phyloP scores from a whole-genome alignment of 192 early-diverging fungal species.

The Umbelopsis isabellina region DNA sequence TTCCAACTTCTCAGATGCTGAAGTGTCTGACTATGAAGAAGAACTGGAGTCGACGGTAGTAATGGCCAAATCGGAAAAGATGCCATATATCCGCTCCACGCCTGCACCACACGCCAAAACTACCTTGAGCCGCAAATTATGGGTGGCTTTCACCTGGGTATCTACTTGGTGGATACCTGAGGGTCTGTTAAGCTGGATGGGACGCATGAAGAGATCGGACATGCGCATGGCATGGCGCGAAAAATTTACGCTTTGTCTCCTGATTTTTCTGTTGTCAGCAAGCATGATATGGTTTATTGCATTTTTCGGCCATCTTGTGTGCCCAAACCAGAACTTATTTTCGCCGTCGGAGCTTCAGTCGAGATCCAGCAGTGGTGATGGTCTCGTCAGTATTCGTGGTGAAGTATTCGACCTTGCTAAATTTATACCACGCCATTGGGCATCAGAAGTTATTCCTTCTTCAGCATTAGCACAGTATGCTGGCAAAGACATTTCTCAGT shows the following conservation, averaged over 20 bases:
- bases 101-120: constrained; percentile 22
- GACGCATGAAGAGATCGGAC: constrained; percentile 76
- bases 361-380: background rate
- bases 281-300: constrained; percentile 89
- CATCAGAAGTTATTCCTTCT: constrained; percentile 48
- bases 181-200: constrained; percentile 56
- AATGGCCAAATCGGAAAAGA: constrained; percentile 39
- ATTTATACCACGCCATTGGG: constrained; percentile 59
- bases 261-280: constrained; percentile 79
- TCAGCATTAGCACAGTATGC: constrained; percentile 40
- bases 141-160: constrained; percentile 81
- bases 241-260: constrained; percentile 87
- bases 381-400: constrained; percentile 73
- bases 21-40: constrained; percentile 42
- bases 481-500: constrained; percentile 63
- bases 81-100: constrained; percentile 44
- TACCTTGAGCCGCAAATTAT: constrained; percentile 66
- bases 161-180: constrained; percentile 85
- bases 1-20: constrained; percentile 1
- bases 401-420: constrained; percentile 80
- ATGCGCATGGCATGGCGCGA: constrained; percentile 96
- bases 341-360: constrained; percentile 66
- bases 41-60: constrained; percentile 35
- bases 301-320: constrained; percentile 70
- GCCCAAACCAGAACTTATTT: constrained; percentile 74